Evolutionary conservation across 345 rosid species (phyloP).

Genomic region (Leavenworthia alabamica): DNA sequence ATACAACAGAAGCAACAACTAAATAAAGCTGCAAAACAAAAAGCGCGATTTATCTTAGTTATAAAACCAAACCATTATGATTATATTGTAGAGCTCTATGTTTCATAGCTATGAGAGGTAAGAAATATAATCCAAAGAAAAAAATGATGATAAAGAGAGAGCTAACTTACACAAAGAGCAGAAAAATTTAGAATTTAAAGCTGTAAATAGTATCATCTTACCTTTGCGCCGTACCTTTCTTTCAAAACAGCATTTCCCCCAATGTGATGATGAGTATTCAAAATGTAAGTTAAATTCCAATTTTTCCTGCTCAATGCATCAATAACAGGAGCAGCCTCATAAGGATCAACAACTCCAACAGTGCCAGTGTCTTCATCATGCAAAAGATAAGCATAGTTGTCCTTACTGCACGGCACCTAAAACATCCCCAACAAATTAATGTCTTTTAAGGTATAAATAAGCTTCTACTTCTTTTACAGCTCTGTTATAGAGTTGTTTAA

Average conservation of each 20-base stretch:
- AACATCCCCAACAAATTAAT: conserved; percentile 11
- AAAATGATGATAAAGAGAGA: neutral
- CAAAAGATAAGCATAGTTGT: conserved; percentile 88
- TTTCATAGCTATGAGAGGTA: neutral
- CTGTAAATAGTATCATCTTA: conserved; percentile 31
- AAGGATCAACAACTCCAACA: conserved; percentile 98
- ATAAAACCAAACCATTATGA: neutral
- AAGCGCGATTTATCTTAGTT: neutral
- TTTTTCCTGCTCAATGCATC: conserved; percentile 78
- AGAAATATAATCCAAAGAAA: conserved; percentile 2
- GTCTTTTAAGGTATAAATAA: no score
- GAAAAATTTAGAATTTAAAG: neutral
- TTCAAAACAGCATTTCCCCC: conserved; percentile 90
- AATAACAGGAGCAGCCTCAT: conserved; percentile 79
- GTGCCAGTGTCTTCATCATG: conserved; percentile 95
- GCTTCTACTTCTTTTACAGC: no score
- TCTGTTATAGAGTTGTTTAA: neutral
- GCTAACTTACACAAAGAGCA: neutral
- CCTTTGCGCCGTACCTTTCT: conserved; percentile 98
- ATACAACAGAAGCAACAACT: neutral
- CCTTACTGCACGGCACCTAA: conserved; percentile 88
- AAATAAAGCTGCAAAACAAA: conserved; percentile 4
- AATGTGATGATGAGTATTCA: conserved; percentile 94
- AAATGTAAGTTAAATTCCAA: conserved; percentile 77
- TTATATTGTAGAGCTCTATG: neutral